Conservation (phyloP, 2,329 filamentous ascomycete genomes). For the Onygenales sp. region DNA sequence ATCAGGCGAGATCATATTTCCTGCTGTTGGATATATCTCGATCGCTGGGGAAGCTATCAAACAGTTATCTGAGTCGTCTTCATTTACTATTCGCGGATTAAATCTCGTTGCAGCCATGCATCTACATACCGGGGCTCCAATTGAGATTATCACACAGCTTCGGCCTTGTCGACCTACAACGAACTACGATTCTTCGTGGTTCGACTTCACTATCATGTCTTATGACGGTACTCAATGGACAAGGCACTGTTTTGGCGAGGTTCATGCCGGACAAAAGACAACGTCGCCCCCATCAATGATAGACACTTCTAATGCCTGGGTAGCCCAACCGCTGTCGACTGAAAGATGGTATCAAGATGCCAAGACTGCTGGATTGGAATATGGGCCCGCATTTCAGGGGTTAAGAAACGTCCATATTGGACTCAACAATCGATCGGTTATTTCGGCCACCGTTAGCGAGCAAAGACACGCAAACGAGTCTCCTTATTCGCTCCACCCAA, state of each 20-base stretch:
- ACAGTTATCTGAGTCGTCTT: constrained; percentile 4
- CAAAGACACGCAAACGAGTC: background rate
- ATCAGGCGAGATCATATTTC: constrained; percentile 29
- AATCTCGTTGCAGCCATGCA: constrained; percentile 14
- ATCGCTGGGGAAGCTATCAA: constrained; percentile 33
- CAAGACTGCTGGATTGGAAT: background rate
- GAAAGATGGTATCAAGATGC: too few species aligned
- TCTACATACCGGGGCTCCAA: constrained; percentile 6
- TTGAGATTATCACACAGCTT: constrained; percentile 7
- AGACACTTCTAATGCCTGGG: background rate
- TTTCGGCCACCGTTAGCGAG: constrained; percentile 10
- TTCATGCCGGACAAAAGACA: constrained; percentile 3
- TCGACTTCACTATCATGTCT: constrained; percentile 13
- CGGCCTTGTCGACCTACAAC: constrained; percentile 8
- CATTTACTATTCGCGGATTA: constrained; percentile 10
- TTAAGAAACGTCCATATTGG: background rate
- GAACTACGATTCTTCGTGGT: constrained; percentile 12
- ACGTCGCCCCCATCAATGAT: background rate
- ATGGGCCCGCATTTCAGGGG: constrained; percentile 4
- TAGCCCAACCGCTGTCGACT: too few species aligned
- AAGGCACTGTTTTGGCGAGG: constrained; percentile 15
- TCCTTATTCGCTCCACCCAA: background rate
- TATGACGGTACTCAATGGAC: constrained; percentile 15
- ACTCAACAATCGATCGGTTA: constrained; percentile 1
- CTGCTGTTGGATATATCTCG: constrained; percentile 32